Evolutionary conservation across 2,329 filamentous ascomycete genomes (phyloP).

Genomic region (Sporothrix inflata): DNA sequence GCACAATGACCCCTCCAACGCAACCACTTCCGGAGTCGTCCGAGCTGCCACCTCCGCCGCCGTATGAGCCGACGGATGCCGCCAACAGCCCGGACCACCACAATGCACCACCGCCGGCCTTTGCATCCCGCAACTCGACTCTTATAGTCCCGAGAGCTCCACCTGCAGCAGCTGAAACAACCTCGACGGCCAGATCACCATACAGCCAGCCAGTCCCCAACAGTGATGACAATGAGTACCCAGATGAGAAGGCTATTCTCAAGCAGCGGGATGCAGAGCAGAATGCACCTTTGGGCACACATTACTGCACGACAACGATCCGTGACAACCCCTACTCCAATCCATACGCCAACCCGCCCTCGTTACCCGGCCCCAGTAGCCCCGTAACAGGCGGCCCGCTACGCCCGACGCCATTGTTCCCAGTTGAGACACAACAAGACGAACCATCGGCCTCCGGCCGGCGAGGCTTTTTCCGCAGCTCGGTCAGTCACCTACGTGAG

Average conservation of each 20-base stretch:
- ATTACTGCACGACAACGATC: neutral
- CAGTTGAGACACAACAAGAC: neutral
- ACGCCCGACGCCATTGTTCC: neutral
- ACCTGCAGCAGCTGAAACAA: neutral
- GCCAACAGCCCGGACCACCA: neutral
- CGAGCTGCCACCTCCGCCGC: neutral
- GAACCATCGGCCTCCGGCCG: neutral
- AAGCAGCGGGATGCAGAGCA: constrained; percentile 13
- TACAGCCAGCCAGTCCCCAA: neutral
- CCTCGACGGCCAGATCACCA: neutral
- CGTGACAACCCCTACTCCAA: neutral
- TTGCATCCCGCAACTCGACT: neutral
- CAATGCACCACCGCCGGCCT: neutral
- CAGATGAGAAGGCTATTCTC: constrained; percentile 12
- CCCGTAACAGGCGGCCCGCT: neutral
- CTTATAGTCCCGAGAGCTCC: neutral
- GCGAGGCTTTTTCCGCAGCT: constrained; percentile 20
- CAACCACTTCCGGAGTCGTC: neutral
- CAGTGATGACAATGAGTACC: neutral
- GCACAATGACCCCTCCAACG: neutral
- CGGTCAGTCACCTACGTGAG: constrained; percentile 23
- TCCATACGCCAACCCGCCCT: neutral
- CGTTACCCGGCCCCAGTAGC: neutral
- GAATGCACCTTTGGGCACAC: neutral
- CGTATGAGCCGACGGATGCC: neutral